These are phyloP conservation scores for Podila clonocystis DNA, from an alignment of 192 early-diverging fungal genomes.

Conservation along the genomic window DNA sequence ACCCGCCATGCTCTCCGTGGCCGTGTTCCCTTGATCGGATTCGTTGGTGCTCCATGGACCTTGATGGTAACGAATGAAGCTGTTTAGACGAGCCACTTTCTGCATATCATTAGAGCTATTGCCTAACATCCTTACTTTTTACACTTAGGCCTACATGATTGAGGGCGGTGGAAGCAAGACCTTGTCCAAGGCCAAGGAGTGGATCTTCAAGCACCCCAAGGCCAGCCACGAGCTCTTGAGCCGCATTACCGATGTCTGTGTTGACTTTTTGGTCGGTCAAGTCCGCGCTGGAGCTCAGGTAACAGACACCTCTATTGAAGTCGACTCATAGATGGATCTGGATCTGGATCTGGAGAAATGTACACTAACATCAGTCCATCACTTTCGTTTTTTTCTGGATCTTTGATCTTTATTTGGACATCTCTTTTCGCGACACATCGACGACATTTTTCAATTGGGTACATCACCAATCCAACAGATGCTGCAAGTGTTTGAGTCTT, in stretches of 20 bases:
- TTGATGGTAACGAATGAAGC: constrained; percentile 66
- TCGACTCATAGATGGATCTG: constrained; percentile 5
- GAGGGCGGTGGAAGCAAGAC: constrained; percentile 97
- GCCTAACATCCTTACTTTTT: not conserved
- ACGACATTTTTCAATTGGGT: not conserved
- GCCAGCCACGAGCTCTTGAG: constrained; percentile 81
- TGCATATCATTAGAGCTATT: not conserved
- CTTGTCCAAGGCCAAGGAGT: constrained; percentile 89
- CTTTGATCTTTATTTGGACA: no score
- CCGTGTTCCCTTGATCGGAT: constrained; percentile 92
- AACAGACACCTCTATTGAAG: not conserved
- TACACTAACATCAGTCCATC: not conserved
- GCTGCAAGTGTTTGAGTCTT: constrained; percentile 97
- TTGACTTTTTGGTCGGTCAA: constrained; percentile 91
- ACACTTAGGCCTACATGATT: constrained; percentile 88
- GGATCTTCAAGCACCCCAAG: constrained; percentile 84
- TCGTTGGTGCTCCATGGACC: constrained; percentile 98
- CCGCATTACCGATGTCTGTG: constrained; percentile 84
- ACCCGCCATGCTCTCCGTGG: constrained; percentile 87
- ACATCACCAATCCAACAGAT: constrained; percentile 59
- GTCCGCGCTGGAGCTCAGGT: constrained; percentile 96
- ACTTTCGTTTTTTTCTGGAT: not conserved
- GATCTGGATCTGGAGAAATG: not conserved
- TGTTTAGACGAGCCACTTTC: not conserved
- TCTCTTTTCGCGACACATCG: not conserved